Evolutionary conservation across 345 rosid genomes (phyloP).

Genomic region (Eucalyptus polybractea): DNA sequence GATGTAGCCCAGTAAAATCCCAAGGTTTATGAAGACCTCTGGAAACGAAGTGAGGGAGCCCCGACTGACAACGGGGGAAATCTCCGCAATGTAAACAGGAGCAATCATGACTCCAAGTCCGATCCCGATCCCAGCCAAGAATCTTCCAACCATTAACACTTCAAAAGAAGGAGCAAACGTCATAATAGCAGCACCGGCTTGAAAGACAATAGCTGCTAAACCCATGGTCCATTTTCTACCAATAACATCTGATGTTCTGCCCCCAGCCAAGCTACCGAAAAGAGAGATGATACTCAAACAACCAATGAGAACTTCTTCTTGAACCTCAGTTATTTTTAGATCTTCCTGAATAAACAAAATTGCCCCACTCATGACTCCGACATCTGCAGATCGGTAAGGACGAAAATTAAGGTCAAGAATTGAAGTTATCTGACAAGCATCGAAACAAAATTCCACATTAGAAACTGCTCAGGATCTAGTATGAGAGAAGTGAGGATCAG

Average conservation of each 20-base stretch:
- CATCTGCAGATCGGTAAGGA: constrained; percentile 36
- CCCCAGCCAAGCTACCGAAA: constrained; percentile 82
- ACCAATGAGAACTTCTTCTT: constrained; percentile 71
- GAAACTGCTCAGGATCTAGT: neutral
- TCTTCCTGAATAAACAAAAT: constrained; percentile 80
- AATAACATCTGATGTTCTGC: constrained; percentile 65
- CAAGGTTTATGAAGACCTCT: constrained; percentile 69
- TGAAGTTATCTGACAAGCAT: neutral
- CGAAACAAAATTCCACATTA: neutral
- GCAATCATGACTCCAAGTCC: constrained; percentile 93
- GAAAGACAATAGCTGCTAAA: constrained; percentile 75
- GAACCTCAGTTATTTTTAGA: constrained; percentile 66
- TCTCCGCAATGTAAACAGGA: constrained; percentile 83
- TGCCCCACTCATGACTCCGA: constrained; percentile 97
- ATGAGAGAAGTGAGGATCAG: neutral
- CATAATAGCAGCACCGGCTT: constrained; percentile 66
- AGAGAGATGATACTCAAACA: constrained; percentile 68
- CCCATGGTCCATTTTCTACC: constrained; percentile 97
- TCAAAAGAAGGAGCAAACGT: constrained; percentile 63
- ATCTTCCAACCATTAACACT: constrained; percentile 63
- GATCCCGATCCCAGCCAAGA: constrained; percentile 72
- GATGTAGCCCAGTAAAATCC: constrained; percentile 84
- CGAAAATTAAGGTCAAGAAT: neutral
- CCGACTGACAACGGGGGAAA: constrained; percentile 53
- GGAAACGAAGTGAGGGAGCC: constrained; percentile 85